Evolutionary conservation across 139 green algal species (phyloP).

Genomic region (Coelastrella sp.): DNA sequence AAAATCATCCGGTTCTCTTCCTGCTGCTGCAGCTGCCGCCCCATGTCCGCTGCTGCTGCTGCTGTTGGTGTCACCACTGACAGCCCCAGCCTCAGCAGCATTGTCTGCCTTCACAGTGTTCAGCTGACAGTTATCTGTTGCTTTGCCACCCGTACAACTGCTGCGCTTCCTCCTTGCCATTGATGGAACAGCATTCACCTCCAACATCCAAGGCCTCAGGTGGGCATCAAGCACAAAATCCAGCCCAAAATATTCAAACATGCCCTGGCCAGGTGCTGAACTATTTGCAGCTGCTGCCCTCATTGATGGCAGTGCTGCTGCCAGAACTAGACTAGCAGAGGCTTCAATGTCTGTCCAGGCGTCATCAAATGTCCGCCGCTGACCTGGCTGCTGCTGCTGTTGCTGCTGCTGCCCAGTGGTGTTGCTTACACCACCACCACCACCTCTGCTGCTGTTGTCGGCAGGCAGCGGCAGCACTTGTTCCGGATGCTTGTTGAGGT

Average conservation of each 20-base stretch:
- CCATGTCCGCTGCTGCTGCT: slow-evolving; percentile 4
- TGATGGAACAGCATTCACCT: slow-evolving; percentile 79
- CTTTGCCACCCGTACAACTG: slow-evolving; percentile 43
- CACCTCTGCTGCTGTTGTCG: background rate
- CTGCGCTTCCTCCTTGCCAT: slow-evolving; percentile 58
- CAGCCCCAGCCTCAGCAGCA: background rate
- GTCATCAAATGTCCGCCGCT: slow-evolving; percentile 38
- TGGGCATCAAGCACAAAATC: slow-evolving; percentile 81
- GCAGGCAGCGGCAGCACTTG: slow-evolving; percentile 20
- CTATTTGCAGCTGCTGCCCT: slow-evolving; percentile 10
- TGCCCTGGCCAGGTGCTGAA: background rate
- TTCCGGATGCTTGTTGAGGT: slow-evolving; percentile 51
- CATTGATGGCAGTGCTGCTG: slow-evolving; percentile 40
- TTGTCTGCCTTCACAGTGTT: background rate
- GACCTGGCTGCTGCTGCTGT: background rate
- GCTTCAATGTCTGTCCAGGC: slow-evolving; percentile 43
- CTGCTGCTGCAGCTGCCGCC: background rate
- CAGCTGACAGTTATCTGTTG: slow-evolving; percentile 33
- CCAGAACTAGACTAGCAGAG: slow-evolving; percentile 20
- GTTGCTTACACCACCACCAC: background rate
- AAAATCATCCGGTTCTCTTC: slow-evolving; percentile 53
- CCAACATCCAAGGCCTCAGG: slow-evolving; percentile 74
- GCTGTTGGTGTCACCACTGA: background rate
- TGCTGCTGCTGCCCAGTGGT: background rate
- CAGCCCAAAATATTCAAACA: slow-evolving; percentile 64